Evolutionary conservation across 495 filamentous ascomycete genomes (phyloP).

Genomic region (Thozetella sp.): DNA sequence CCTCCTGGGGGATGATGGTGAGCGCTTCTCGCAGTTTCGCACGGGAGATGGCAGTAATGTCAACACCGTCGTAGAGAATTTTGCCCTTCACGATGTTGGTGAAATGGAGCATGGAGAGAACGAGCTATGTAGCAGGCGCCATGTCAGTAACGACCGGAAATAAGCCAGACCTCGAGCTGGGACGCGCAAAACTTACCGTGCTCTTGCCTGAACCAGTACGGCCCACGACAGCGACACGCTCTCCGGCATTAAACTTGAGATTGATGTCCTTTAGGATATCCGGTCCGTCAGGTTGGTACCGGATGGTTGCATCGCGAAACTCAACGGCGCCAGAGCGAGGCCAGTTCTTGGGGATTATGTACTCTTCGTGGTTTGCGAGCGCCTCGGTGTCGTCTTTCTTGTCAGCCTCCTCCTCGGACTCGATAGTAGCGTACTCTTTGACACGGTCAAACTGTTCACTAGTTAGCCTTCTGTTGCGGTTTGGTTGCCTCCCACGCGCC

Average conservation of each 20-base stretch:
- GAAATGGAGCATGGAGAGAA: slow-evolving; percentile 54
- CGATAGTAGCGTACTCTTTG: slow-evolving; percentile 43
- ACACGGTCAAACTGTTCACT: slow-evolving; percentile 40
- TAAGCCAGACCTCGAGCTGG: background rate
- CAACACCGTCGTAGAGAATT: slow-evolving; percentile 55
- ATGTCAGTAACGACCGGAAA: slow-evolving; percentile 11
- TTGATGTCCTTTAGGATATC: slow-evolving; percentile 53
- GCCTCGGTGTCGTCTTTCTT: slow-evolving; percentile 5
- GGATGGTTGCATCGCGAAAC: slow-evolving; percentile 50
- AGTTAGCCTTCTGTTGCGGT: background rate
- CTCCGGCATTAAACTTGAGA: slow-evolving; percentile 50
- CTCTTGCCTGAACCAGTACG: slow-evolving; percentile 64
- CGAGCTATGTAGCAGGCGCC: too few species aligned
- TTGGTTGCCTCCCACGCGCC: background rate
- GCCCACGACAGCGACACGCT: slow-evolving; percentile 57
- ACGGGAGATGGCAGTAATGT: slow-evolving; percentile 48
- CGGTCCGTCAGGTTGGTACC: slow-evolving; percentile 47
- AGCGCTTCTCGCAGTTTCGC: slow-evolving; percentile 51
- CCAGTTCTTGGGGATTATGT: slow-evolving; percentile 40
- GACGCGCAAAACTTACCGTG: slow-evolving; percentile 31
- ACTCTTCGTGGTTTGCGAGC: slow-evolving; percentile 19
- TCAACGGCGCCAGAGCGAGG: slow-evolving; percentile 48
- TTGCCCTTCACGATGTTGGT: slow-evolving; percentile 48
- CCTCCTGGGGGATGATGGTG: slow-evolving; percentile 60
- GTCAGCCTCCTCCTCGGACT: slow-evolving; percentile 41